Percentiles rank a stretch among this genome's conserved stretches.
Conservation (phyloP, 345 rosid genomes). For the Aegle marmelos region DNA sequence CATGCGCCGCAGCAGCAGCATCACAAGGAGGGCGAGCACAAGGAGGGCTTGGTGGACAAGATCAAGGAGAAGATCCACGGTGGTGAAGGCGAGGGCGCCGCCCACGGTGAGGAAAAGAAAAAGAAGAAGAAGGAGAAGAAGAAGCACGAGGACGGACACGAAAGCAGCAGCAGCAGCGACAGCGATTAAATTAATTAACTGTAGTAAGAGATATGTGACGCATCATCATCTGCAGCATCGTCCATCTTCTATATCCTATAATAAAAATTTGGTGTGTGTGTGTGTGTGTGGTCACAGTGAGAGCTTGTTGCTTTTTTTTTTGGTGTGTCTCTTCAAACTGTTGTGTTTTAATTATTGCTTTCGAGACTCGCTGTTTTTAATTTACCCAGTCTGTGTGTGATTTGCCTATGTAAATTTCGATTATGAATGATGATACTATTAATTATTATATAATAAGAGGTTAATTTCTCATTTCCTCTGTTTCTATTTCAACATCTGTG, state of each 20-base stretch:
- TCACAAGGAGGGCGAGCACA: constrained; percentile 27
- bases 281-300: not conserved
- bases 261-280: too few species aligned
- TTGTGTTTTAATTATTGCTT: not conserved
- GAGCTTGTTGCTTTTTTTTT: not conserved
- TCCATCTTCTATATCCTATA: too few species aligned
- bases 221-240: not conserved
- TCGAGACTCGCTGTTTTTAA: too few species aligned
- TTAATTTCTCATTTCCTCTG: too few species aligned
- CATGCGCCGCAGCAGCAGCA: constrained; percentile 15
- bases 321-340: too few species aligned
- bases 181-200: constrained; percentile 39
- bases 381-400: not conserved
- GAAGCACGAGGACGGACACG: constrained; percentile 34
- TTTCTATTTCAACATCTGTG: too few species aligned
- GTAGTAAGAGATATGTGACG: too few species aligned
- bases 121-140: constrained; percentile 50
- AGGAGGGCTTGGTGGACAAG: constrained; percentile 51
- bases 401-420: not conserved
- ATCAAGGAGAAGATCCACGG: constrained; percentile 52
- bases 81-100: constrained; percentile 14
- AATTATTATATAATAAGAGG: too few species aligned
- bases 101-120: constrained; percentile 18
- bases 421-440: not conserved
- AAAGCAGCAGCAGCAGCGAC: constrained; percentile 70